phyloP scores from a whole-genome alignment of 345 rosid species.

The Acer yangbiense region DNA sequence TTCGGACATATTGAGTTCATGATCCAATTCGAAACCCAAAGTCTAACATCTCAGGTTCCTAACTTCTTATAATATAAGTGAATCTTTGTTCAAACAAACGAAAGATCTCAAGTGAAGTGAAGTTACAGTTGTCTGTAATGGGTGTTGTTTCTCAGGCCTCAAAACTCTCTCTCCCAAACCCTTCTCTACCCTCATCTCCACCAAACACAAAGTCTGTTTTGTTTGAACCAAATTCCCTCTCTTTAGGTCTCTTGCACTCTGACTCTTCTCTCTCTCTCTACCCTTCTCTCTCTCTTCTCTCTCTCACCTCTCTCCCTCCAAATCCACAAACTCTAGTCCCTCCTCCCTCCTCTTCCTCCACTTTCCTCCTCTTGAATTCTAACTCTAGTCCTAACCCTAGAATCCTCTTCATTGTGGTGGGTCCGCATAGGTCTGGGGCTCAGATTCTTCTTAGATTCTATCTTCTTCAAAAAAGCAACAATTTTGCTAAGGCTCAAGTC shows the following conservation, averaged over 20 bases:
- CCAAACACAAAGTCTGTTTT: slow-evolving; percentile 48
- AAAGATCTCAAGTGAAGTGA: neutral
- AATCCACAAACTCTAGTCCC: slow-evolving; percentile 30
- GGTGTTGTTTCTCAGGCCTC: slow-evolving; percentile 51
- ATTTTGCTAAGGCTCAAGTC: slow-evolving; percentile 43
- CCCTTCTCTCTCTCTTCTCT: slow-evolving; percentile 42
- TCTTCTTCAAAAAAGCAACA: slow-evolving; percentile 27
- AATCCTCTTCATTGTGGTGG: slow-evolving; percentile 53
- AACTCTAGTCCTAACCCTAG: slow-evolving; percentile 23
- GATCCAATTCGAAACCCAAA: too few relatives aligned
- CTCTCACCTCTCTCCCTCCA: slow-evolving; percentile 38
- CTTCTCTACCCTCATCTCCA: slow-evolving; percentile 36
- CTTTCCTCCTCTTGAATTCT: slow-evolving; percentile 25
- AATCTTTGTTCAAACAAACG: too few relatives aligned
- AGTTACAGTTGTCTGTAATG: slow-evolving; percentile 22
- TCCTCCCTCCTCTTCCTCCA: slow-evolving; percentile 36
- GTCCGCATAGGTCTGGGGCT: slow-evolving; percentile 59
- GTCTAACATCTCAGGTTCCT: too few relatives aligned
- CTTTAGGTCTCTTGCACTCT: slow-evolving; percentile 65
- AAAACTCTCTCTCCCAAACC: slow-evolving; percentile 39
- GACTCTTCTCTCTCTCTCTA: slow-evolving; percentile 71
- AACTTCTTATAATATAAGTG: too few relatives aligned
- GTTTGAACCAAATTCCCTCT: slow-evolving; percentile 64
- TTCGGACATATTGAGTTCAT: too few relatives aligned
- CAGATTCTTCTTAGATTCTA: slow-evolving; percentile 61